phyloP scores from a whole-genome alignment of 805 yeast species.

The Tetrapisispora phaffii region DNA sequence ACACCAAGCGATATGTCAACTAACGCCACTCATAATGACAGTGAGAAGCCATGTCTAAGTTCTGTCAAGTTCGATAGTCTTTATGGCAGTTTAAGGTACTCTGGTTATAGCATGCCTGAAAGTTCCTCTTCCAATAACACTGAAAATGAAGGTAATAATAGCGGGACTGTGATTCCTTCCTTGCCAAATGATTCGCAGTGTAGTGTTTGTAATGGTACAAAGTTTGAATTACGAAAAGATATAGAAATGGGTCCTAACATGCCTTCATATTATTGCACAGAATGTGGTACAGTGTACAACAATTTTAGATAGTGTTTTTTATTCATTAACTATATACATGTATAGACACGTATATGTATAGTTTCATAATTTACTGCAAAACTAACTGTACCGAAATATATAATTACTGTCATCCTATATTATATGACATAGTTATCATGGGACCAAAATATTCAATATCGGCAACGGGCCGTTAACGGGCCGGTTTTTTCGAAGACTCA shows the following conservation, averaged over 20 bases:
- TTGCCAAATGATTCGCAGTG: constrained; percentile 8
- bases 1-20: neutral
- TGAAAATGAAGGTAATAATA: constrained; percentile 1
- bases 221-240: constrained; percentile 10
- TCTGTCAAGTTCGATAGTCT: neutral
- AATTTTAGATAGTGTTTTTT: constrained; percentile 18
- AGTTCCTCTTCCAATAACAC: neutral
- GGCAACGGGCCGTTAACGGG: neutral
- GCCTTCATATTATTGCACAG: constrained; percentile 17
- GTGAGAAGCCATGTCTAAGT: neutral
- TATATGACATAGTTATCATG: too few relatives aligned
- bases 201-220: constrained; percentile 23
- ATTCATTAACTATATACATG: too few relatives aligned
- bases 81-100: neutral
- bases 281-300: constrained; percentile 23
- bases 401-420: neutral
- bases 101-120: neutral
- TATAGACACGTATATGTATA: too few relatives aligned
- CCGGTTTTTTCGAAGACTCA: neutral
- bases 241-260: constrained; percentile 7
- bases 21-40: neutral
- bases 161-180: neutral
- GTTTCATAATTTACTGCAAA: too few relatives aligned
- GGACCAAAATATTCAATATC: too few relatives aligned
- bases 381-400: too few relatives aligned